These are phyloP conservation scores for Pestalotiopsis sp. DNA, from an alignment of 2,329 filamentous ascomycete species.

Conservation along the genomic window DNA sequence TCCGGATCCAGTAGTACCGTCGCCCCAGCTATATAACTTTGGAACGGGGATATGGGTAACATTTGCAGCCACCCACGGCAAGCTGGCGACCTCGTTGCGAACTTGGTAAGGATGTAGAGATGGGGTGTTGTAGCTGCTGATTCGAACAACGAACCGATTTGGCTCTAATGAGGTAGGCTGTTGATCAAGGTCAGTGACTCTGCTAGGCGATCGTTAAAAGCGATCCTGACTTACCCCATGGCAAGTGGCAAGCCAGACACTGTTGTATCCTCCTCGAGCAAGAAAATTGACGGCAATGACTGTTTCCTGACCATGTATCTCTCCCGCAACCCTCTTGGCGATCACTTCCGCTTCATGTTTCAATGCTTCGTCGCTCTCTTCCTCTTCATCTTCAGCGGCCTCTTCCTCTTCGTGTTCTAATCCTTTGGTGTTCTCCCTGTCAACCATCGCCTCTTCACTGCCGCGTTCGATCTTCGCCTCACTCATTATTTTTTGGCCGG, in stretches of 20 bases:
- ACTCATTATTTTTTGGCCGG: too few species aligned
- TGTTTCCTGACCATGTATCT: neutral
- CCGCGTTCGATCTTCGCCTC: too few species aligned
- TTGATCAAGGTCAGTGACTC: neutral
- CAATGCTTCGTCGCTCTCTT: neutral
- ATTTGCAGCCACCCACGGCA: constrained; percentile 11
- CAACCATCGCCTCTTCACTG: too few species aligned
- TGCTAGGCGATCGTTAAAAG: neutral
- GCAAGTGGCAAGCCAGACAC: neutral
- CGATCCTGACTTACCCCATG: neutral
- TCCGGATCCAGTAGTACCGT: neutral
- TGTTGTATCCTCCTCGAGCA: neutral
- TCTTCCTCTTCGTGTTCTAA: neutral
- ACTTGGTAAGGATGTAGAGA: constrained; percentile 8
- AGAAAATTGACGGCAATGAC: neutral
- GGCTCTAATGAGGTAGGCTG: neutral
- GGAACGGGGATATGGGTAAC: constrained; percentile 15
- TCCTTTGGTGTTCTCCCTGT: neutral
- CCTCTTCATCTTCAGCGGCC: neutral
- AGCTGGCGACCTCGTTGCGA: constrained; percentile 15
- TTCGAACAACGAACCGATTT: neutral
- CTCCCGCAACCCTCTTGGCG: neutral
- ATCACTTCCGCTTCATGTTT: neutral
- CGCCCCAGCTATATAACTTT: constrained; percentile 4
- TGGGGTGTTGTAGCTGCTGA: neutral